These are phyloP conservation scores for Citeromyces nyonsensis DNA, from an alignment of 805 yeast genomes.

Conservation along the genomic window DNA sequence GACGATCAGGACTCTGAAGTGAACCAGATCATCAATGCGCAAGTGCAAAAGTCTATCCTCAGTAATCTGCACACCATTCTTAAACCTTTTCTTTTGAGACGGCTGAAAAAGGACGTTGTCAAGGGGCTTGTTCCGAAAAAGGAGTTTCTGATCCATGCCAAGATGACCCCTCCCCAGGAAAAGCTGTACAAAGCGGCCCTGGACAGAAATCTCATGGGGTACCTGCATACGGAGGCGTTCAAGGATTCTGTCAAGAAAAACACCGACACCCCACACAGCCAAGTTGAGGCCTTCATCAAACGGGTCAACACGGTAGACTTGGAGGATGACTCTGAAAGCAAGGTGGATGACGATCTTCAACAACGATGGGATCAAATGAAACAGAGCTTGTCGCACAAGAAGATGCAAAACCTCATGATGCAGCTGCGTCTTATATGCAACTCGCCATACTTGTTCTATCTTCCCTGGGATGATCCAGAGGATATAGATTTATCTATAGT, in stretches of 20 bases:
- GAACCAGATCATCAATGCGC: slow-evolving; percentile 35
- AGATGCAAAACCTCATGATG: slow-evolving; percentile 58
- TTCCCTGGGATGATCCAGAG: slow-evolving; percentile 49
- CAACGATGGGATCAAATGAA: slow-evolving; percentile 15
- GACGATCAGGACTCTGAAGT: slow-evolving; percentile 22
- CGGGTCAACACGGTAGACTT: background rate
- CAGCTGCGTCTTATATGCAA: slow-evolving; percentile 76
- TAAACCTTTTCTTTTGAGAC: slow-evolving; percentile 73
- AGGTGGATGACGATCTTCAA: slow-evolving; percentile 3
- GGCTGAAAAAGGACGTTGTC: slow-evolving; percentile 65
- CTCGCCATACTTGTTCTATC: slow-evolving; percentile 73
- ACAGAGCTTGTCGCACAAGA: slow-evolving; percentile 29
- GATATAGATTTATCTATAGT: slow-evolving; percentile 19
- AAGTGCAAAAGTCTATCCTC: slow-evolving; percentile 45
- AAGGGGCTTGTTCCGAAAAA: slow-evolving; percentile 71
- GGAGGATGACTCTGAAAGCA: slow-evolving; percentile 2
- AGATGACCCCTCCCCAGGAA: slow-evolving; percentile 47
- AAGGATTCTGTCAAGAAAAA: slow-evolving; percentile 34
- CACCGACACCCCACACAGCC: slow-evolving; percentile 4
- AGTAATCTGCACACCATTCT: slow-evolving; percentile 74
- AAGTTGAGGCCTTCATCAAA: slow-evolving; percentile 22
- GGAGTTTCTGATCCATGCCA: slow-evolving; percentile 71
- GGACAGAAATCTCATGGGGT: slow-evolving; percentile 22
- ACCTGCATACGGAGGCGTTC: slow-evolving; percentile 28
- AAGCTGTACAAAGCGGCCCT: slow-evolving; percentile 43